A percentile compares a stretch with the other conserved stretches of the same genome.
Conservation (phyloP, 2,329 filamentous ascomycete genomes). For the Penicillium italicum region DNA sequence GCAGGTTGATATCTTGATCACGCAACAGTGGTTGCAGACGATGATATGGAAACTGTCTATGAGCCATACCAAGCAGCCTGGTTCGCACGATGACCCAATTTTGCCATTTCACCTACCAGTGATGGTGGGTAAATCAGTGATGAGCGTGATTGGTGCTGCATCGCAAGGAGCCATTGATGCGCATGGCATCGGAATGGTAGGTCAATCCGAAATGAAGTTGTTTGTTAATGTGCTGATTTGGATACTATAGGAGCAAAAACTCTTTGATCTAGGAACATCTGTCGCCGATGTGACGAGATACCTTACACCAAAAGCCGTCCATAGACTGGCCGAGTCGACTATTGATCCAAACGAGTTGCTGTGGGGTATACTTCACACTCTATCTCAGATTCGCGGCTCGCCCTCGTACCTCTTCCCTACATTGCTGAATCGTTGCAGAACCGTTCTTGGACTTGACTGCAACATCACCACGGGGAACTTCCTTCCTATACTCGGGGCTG, state of each 20-base stretch:
- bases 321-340: slow-evolving; percentile 30
- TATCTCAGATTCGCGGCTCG: slow-evolving; percentile 39
- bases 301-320: slow-evolving; percentile 26
- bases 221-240: not conserved
- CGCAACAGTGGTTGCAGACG: slow-evolving; percentile 67
- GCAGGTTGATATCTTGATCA: slow-evolving; percentile 65
- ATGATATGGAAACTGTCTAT: slow-evolving; percentile 72
- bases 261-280: slow-evolving; percentile 36
- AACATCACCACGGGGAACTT: slow-evolving; percentile 30
- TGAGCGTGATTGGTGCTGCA: slow-evolving; percentile 67
- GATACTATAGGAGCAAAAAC: slow-evolving; percentile 36
- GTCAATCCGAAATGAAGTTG: slow-evolving; percentile 29
- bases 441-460: slow-evolving; percentile 31
- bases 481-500: slow-evolving; percentile 21
- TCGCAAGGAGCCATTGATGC: slow-evolving; percentile 72
- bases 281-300: slow-evolving; percentile 36
- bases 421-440: slow-evolving; percentile 32
- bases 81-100: slow-evolving; percentile 52
- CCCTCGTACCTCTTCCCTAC: slow-evolving; percentile 37
- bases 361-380: slow-evolving; percentile 39
- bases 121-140: slow-evolving; percentile 60
- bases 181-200: slow-evolving; percentile 69
- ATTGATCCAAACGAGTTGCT: slow-evolving; percentile 36
- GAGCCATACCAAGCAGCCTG: slow-evolving; percentile 60
- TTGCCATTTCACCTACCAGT: slow-evolving; percentile 64